Percentiles rank a stretch among this genome's conserved stretches.
Conservation (phyloP, 352 stramenopile species). For the Globisporangium cylindrosporum region DNA sequence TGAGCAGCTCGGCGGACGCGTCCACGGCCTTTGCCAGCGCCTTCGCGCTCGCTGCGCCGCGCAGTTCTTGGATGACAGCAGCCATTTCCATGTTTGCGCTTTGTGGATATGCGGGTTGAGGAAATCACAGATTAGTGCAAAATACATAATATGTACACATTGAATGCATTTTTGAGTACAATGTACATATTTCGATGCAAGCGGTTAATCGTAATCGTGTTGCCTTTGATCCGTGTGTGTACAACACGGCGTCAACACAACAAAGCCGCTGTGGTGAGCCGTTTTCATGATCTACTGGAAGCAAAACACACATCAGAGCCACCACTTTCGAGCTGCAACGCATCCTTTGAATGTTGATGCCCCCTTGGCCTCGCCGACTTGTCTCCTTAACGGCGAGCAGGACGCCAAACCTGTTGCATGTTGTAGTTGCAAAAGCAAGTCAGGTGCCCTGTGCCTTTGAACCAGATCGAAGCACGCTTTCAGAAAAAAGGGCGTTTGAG, state of each 20-base stretch:
- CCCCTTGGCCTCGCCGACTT: too few species aligned
- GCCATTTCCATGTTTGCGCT: slow-evolving; percentile 6
- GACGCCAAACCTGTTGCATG: too few species aligned
- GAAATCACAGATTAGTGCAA: background rate
- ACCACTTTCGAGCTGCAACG: background rate
- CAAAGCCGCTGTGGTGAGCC: too few species aligned
- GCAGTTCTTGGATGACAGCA: slow-evolving; percentile 9
- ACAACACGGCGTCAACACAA: background rate
- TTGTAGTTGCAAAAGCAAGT: too few species aligned
- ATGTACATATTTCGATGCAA: too few species aligned
- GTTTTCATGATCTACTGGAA: background rate
- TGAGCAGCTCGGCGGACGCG: slow-evolving; percentile 13
- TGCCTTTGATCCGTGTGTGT: background rate
- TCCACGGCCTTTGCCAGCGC: slow-evolving; percentile 13
- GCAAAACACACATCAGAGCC: background rate
- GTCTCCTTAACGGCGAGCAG: too few species aligned
- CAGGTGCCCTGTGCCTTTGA: too few species aligned
- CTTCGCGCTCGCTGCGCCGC: background rate
- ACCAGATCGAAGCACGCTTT: too few species aligned
- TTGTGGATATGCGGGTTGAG: background rate
- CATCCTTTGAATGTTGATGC: too few species aligned
- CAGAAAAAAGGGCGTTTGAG: too few species aligned
- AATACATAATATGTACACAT: background rate
- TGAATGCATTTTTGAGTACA: too few species aligned
- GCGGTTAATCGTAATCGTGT: too few species aligned